Evolutionary conservation across 495 filamentous ascomycete species (phyloP).

Genomic region (Staphylotrichum longicolle): DNA sequence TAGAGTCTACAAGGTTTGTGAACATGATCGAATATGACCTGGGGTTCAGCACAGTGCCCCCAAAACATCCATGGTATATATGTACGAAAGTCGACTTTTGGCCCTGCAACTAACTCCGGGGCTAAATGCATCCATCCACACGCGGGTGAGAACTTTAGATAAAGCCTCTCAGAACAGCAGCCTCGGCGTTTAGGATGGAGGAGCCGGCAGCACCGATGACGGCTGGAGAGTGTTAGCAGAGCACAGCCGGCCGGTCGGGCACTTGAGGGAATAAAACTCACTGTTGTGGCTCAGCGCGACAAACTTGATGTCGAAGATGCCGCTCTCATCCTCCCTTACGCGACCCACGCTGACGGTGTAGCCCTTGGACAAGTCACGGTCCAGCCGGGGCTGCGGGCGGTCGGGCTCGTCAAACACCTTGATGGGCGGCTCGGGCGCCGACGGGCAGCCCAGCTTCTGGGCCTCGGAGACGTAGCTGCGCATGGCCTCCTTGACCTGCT

Average conservation of each 20-base stretch:
- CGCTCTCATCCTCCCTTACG: constrained; percentile 68
- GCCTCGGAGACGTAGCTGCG: constrained; percentile 72
- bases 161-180: constrained; percentile 84
- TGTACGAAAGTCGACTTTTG: not conserved
- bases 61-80: constrained; percentile 2
- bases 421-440: constrained; percentile 70
- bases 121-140: not conserved
- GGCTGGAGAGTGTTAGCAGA: constrained; percentile 44
- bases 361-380: constrained; percentile 69
- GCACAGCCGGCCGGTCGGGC: not conserved
- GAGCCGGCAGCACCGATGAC: constrained; percentile 94
- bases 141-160: constrained; percentile 46
- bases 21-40: not conserved
- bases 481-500: constrained; percentile 67
- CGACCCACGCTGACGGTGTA: constrained; percentile 82
- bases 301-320: constrained; percentile 80
- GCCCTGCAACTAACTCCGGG: constrained; percentile 10
- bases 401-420: constrained; percentile 76
- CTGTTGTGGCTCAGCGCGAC: constrained; percentile 82
- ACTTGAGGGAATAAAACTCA: constrained; percentile 40
- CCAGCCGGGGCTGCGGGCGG: constrained; percentile 79
- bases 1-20: too few species aligned
- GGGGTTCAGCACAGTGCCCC: not conserved
- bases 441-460: constrained; percentile 69
- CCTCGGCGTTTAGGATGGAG: constrained; percentile 91